Conservation (phyloP, 352 stramenopile genomes). For the Phytopythium ostracodes region DNA sequence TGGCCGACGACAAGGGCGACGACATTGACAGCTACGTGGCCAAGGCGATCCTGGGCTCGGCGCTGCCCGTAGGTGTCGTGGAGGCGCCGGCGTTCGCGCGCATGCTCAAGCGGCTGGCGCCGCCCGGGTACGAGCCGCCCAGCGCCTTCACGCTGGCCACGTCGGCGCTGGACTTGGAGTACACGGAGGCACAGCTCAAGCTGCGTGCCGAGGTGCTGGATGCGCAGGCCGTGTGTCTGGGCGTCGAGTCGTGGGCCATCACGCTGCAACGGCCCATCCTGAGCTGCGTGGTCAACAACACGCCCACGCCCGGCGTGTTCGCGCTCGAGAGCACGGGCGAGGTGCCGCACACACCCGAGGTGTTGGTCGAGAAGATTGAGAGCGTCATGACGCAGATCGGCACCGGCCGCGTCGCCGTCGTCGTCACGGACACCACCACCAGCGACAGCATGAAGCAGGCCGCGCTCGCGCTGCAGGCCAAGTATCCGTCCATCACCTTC, state of each 20-base stretch:
- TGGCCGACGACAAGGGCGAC: slow-evolving; percentile 46
- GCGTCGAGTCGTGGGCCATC: slow-evolving; percentile 46
- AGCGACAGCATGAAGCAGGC: slow-evolving; percentile 57
- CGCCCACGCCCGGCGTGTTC: slow-evolving; percentile 42
- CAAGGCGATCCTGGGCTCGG: slow-evolving; percentile 47
- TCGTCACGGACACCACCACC: slow-evolving; percentile 43
- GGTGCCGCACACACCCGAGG: slow-evolving; percentile 33
- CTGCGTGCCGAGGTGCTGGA: slow-evolving; percentile 54
- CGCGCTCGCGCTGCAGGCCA: slow-evolving; percentile 33
- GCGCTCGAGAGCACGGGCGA: slow-evolving; percentile 56
- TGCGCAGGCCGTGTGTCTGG: slow-evolving; percentile 39
- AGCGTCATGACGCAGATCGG: slow-evolving; percentile 54
- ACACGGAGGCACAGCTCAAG: slow-evolving; percentile 54
- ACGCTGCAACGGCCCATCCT: slow-evolving; percentile 42
- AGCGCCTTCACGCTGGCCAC: slow-evolving; percentile 48
- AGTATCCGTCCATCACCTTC: slow-evolving; percentile 61
- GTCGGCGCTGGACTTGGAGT: slow-evolving; percentile 53
- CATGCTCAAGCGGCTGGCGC: slow-evolving; percentile 57
- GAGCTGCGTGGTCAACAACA: slow-evolving; percentile 49
- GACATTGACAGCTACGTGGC: slow-evolving; percentile 54
- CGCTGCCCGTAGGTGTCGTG: slow-evolving; percentile 49
- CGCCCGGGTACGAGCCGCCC: slow-evolving; percentile 35
- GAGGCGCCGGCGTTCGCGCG: slow-evolving; percentile 57
- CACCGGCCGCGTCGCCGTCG: slow-evolving; percentile 43
- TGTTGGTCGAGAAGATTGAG: slow-evolving; percentile 56